Percentiles rank a stretch among this genome's conserved stretches.
phyloP scores from a whole-genome alignment of 495 filamentous ascomycete genomes.

The Aspergillus bridgeri region DNA sequence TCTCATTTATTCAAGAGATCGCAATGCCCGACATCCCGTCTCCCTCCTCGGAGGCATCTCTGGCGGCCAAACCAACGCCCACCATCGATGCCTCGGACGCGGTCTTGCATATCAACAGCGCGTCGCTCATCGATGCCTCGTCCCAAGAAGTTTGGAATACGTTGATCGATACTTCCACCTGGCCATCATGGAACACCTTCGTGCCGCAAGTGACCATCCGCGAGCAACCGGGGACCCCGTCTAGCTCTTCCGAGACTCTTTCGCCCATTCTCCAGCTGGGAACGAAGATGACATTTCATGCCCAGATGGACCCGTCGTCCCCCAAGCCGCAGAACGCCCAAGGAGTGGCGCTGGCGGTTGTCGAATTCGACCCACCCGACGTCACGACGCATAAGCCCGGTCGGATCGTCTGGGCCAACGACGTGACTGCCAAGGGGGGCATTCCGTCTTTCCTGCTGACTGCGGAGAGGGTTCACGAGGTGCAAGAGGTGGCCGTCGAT shows the following conservation, averaged over 20 bases:
- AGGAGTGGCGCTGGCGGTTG: constrained; percentile 25
- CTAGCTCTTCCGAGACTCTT: constrained; percentile 7
- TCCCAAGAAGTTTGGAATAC: constrained; percentile 31
- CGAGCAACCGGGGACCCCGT: constrained; percentile 24
- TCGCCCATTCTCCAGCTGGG: constrained; percentile 32
- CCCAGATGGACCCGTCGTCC: constrained; percentile 39
- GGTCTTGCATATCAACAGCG: constrained; percentile 32
- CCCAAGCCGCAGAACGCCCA: constrained; percentile 25
- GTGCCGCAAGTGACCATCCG: constrained; percentile 40
- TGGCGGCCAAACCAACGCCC: constrained; percentile 27
- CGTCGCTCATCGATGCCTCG: constrained; percentile 33
- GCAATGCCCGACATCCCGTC: neutral
- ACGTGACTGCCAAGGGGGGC: constrained; percentile 24
- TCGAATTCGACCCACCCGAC: constrained; percentile 30
- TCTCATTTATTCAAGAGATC: too few relatives aligned
- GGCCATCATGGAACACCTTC: constrained; percentile 44
- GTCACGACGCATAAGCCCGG: constrained; percentile 17
- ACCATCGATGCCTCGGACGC: constrained; percentile 29
- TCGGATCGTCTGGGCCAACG: constrained; percentile 37
- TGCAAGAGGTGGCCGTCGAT: constrained; percentile 27
- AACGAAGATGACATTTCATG: constrained; percentile 41
- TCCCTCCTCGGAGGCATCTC: constrained; percentile 23
- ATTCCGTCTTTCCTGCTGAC: constrained; percentile 27
- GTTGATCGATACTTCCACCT: constrained; percentile 41
- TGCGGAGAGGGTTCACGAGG: constrained; percentile 41